Evolutionary conservation across 108 stramenopile genomes (phyloP), one percentile per base, ranked within the genome.

Genomic region (Cylindrotheca closterium): DNA sequence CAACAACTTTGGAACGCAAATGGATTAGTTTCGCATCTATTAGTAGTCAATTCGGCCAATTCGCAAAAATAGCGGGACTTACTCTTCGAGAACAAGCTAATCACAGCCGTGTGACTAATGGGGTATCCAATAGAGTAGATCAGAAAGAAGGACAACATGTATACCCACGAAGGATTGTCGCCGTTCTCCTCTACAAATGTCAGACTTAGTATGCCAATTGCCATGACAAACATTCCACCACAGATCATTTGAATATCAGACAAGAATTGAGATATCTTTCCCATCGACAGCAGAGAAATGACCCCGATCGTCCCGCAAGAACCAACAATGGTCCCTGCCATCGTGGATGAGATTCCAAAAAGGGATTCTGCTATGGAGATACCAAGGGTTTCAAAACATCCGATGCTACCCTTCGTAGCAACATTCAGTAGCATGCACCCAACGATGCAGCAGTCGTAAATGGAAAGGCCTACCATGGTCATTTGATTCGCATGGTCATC

Each of bases 81-180:
- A 91, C 89, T 83, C 77, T 98, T 98, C 15, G 94, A 94, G 69
- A 97, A 98, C 27, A 96, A 60, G 26, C 97, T 96, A 81, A 98
- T 97, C 3, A 97, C 86, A 5, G 97, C 95, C 4, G 96, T 97
- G 76, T 98, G 97, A 10, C 96, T 95, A 42, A 98, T 83, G 49
- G 97, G 97, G 72, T 97, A 98, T 33, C 96, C 97, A 59, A 97
- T 68, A 15, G 79, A 64, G 79, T 97, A 98, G 63, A 96, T 91
- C 60, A 96, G 79, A 56, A 95, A 86, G n/a, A 98, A 87, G 19
- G 93, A 89, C 58, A 82, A 12, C 50, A 70, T 18, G 45, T 82
- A 93, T 51, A 62, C 58, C 82, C 85, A 82, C 0, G 67, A 30
- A 5, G 85, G 63, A 59, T 93, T 89, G 3, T 47, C 68, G 3